Evolutionary conservation across 305 asterid species (phyloP), one percentile per base, ranked within the genome.

Genomic region (Fraxinus ornus): DNA sequence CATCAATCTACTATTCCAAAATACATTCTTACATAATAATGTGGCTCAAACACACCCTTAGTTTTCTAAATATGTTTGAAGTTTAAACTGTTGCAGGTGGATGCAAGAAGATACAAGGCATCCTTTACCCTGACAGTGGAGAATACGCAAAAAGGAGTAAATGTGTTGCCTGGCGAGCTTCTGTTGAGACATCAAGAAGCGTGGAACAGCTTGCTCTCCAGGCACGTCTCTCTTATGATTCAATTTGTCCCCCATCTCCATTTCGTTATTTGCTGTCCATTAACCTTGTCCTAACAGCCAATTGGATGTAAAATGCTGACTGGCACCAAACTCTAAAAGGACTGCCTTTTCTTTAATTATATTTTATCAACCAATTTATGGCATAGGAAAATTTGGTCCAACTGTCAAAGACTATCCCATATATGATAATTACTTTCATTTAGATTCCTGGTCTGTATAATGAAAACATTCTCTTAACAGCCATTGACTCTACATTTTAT

Each of bases 141-240:
- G 97, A 93, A 78, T 88, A 87, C 80, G 93, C 94, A 75, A 94
- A 92, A 89, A 88, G 96, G 85, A 92, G 90, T 77, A 94, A 88
- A 90, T 86, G 77, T 85, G 88, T 85, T 87, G 88, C 92, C 81
- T 95, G 99, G 99, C 89, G 94, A 89, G 98, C 97, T 83, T 94
- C 93, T 24, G 97, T 95, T 78, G 99, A 94, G 91, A 71, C 91
- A 78, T 91, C 98, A 66, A 88, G 86, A 84, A 93, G 91, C 22
- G 92, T 91, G 85, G 97, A 91, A 84, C 97, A 94, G 86, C 94
- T 94, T 84, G 97, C 98, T 78, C 93, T 94, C 84, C 98, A 89
- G 94, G 98, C 88, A 88, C 70, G 91, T 85, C 81, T 62, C 28
- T 81, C 84, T 70, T 77, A 66, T 79, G 75, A 36, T 81, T 80